Base-by-base conservation (phyloP, 2,329 filamentous ascomycete genomes). In the Xylariomycetidae sp. region DNA sequence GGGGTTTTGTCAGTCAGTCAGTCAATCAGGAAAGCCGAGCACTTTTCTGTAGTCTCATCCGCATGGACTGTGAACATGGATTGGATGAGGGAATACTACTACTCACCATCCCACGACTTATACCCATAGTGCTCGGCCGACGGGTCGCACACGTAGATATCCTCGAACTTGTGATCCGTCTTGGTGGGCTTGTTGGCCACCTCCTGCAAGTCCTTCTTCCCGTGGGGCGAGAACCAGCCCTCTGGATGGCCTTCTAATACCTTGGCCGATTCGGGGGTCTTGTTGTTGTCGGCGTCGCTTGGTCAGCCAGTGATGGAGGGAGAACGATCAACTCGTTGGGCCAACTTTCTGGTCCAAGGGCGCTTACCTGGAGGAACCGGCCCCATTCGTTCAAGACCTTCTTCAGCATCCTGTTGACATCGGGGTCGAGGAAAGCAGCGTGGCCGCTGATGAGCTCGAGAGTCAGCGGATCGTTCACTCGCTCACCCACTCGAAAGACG, bases 131-230 rank as follows among this genome's bases (percentile, higher is more conserved):
- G 53, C 43, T 70, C 58, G 5, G 64, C 63, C 0, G 51, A 57
- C 0, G 76, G 68, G 26, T 83, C 72, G 50, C 80, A 84, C 13
- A 70, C 44, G 53, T 73, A 84, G 49, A 82, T 66, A 13, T 82
- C 67, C 36, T 80, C 68, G 38, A 82, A 81, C 30, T 57, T 65
- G 48, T 67, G 53, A 13, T 44, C 36, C 1, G 68, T 62, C 32
- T 58, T 46, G 13, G 54, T 46, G 0, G 70, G 65, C 5, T 57
- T 59, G 40, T 76, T 74, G 49, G 70, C 70, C 1, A 74, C 69
- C 23, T 66, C 54, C 58, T 72, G 66, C 3, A 78, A 49, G 35
- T 77, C 71, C 1, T 48, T 51, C 4, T 59, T 46, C 2, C 62
- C 72, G 0, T 67, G 66, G 12, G 66, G 44, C 3, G 73, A 73